Evolutionary conservation across 2,329 filamentous ascomycete species (phyloP).

Genomic region (Ceratocystis destructans): DNA sequence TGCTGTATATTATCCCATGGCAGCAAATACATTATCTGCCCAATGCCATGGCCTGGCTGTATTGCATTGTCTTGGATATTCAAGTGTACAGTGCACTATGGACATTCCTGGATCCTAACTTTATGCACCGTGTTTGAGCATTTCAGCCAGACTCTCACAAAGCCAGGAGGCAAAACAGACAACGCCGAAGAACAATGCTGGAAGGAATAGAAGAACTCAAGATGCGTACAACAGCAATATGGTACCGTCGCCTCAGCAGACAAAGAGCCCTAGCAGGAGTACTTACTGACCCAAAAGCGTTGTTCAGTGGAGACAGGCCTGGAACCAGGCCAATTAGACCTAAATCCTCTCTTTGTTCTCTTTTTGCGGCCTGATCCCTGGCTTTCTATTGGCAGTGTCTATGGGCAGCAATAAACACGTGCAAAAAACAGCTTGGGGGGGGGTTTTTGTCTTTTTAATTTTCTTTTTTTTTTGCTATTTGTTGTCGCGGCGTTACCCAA

Average conservation of each 20-base stretch:
- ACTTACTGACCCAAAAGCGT: background rate
- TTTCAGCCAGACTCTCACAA: background rate
- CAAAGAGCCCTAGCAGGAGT: background rate
- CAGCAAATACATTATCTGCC: too few species aligned
- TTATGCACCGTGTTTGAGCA: background rate
- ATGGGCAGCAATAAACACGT: background rate
- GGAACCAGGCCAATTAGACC: background rate
- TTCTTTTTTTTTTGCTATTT: background rate
- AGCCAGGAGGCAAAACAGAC: too few species aligned
- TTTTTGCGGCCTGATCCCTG: constrained; percentile 6
- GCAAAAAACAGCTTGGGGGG: background rate
- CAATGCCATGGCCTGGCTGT: too few species aligned
- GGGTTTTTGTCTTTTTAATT: background rate
- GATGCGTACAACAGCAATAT: background rate
- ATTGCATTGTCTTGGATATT: background rate
- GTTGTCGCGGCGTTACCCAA: constrained; percentile 13
- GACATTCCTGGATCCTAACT: background rate
- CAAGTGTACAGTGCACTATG: background rate
- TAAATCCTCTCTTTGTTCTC: constrained; percentile 1
- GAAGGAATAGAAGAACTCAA: background rate
- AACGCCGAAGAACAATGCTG: background rate
- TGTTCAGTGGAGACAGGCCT: background rate
- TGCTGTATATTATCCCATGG: background rate
- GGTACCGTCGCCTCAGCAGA: background rate
- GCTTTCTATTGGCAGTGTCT: background rate